A percentile compares a stretch with the other conserved stretches of the same genome.
Evolutionary conservation across 2,329 filamentous ascomycete species (phyloP).

Genomic region (Fusarium siculi): DNA sequence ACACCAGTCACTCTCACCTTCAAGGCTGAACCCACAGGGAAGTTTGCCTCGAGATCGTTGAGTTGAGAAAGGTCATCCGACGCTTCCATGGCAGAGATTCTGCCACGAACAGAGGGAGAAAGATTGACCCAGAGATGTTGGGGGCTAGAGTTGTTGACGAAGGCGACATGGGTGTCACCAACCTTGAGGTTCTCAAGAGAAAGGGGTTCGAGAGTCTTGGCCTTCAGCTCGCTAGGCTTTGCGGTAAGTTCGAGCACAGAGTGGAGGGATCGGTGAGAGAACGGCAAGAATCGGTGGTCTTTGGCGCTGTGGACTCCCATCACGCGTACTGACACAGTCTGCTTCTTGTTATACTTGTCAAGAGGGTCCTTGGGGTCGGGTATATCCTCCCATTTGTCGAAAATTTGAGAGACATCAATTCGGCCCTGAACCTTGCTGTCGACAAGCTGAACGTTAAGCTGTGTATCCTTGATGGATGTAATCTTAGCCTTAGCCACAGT

Average conservation of each 20-base stretch:
- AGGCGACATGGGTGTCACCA: slow-evolving; percentile 80
- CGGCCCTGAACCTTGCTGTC: slow-evolving; percentile 82
- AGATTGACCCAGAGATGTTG: slow-evolving; percentile 91
- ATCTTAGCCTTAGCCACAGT: slow-evolving; percentile 80
- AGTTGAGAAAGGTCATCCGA: slow-evolving; percentile 87
- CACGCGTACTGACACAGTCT: slow-evolving; percentile 78
- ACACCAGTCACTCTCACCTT: slow-evolving; percentile 81
- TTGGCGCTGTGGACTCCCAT: slow-evolving; percentile 90
- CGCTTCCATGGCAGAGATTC: slow-evolving; percentile 83
- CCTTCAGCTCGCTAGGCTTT: slow-evolving; percentile 74
- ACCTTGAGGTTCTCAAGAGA: slow-evolving; percentile 77
- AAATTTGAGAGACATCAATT: slow-evolving; percentile 90
- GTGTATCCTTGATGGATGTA: slow-evolving; percentile 87
- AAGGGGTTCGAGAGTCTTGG: slow-evolving; percentile 60
- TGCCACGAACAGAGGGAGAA: slow-evolving; percentile 86
- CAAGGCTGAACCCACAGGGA: slow-evolving; percentile 89
- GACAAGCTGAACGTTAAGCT: slow-evolving; percentile 89
- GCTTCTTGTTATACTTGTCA: slow-evolving; percentile 74
- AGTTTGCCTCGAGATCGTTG: slow-evolving; percentile 79
- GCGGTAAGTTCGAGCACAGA: slow-evolving; percentile 88
- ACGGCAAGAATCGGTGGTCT: slow-evolving; percentile 90
- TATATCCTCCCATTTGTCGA: slow-evolving; percentile 89
- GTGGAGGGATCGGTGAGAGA: slow-evolving; percentile 85
- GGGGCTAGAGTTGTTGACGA: slow-evolving; percentile 87
- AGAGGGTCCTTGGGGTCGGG: slow-evolving; percentile 83